These are phyloP conservation scores for Botrytis squamosa DNA, from an alignment of 2,329 filamentous ascomycete species.

Conservation along the genomic window DNA sequence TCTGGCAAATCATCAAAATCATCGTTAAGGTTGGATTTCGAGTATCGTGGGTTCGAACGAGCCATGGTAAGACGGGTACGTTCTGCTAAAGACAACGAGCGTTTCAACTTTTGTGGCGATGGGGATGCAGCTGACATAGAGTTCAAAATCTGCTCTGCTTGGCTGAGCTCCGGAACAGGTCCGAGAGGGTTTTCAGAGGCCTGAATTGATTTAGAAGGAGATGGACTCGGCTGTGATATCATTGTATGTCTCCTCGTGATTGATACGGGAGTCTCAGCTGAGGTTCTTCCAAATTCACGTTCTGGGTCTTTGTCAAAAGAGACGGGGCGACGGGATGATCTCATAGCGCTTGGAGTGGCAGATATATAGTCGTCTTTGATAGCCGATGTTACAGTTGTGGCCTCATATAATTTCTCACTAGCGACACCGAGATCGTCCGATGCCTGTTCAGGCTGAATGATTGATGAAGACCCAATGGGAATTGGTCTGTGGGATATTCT, in stretches of 20 bases:
- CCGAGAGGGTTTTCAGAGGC: neutral
- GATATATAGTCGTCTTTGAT: neutral
- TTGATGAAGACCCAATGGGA: neutral
- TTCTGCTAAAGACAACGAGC: slow-evolving; percentile 66
- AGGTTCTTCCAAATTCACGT: neutral
- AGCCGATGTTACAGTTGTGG: neutral
- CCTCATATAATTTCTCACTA: neutral
- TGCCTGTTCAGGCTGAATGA: neutral
- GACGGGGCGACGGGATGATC: neutral
- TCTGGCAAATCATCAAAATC: slow-evolving; percentile 36
- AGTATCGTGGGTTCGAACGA: slow-evolving; percentile 45
- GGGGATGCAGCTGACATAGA: slow-evolving; percentile 56
- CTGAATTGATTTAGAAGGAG: slow-evolving; percentile 17
- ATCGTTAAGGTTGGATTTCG: slow-evolving; percentile 33
- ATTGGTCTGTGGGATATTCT: slow-evolving; percentile 13
- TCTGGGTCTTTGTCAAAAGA: neutral
- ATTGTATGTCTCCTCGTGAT: slow-evolving; percentile 9
- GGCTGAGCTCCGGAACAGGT: slow-evolving; percentile 38
- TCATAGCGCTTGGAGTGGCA: neutral
- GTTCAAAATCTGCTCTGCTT: slow-evolving; percentile 56
- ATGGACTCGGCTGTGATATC: slow-evolving; percentile 5
- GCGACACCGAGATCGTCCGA: neutral
- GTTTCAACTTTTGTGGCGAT: slow-evolving; percentile 56
- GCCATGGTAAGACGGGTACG: slow-evolving; percentile 82
- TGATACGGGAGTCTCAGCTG: neutral